Evolutionary conservation across 305 asterid species (phyloP), one percentile per base, ranked within the genome.

Genomic region (Fraxinus sp.): DNA sequence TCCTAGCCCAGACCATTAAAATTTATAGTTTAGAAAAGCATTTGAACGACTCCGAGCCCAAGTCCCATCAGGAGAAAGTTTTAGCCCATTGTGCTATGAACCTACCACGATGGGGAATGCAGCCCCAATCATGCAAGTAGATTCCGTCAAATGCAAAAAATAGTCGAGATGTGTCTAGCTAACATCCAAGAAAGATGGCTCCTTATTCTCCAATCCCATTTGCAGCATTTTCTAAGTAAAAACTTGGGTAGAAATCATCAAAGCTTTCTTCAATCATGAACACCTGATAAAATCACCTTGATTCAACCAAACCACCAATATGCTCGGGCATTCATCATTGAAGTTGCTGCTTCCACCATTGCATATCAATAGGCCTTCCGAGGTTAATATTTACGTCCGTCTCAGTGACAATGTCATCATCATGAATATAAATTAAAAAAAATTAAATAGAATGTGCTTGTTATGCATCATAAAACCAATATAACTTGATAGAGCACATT

Each of bases 81-180:
- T 46, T 5, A 13, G 57, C 57, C 55, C 57, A 46, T 13, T 46
- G 18, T 46, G 57, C 57, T 46, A n/a, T 46, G 57, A 46, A 4
- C n/a, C 57, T 46, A 46, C 18, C 57, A 0, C 6, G 57, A 14
- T 1, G 2, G 5, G 1, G 2, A 49, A 14, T 49, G 18, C 62
- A 49, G 62, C 7, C 7, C 62, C 7, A 14, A 10, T 41, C 4
- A 43, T 4, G 97, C 22, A 16, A 16, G 22, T 20, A 59, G 7
- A 62, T 62, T 62, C 5, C 71, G 32, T 22, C 13, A 5, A 7
- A 62, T 22, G 30, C 32, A 5, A 22, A 62, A 62, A 7, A 62
- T 24, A 59, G 6, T n/a, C 9, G 1, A 62, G 71, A 22, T 8
- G 22, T 8, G 30, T 7, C 28, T 62, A 18, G 33, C 5, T 59